Conservation (phyloP, 1,284 basidiomycete species). For the Mrakiaceae sp. region DNA sequence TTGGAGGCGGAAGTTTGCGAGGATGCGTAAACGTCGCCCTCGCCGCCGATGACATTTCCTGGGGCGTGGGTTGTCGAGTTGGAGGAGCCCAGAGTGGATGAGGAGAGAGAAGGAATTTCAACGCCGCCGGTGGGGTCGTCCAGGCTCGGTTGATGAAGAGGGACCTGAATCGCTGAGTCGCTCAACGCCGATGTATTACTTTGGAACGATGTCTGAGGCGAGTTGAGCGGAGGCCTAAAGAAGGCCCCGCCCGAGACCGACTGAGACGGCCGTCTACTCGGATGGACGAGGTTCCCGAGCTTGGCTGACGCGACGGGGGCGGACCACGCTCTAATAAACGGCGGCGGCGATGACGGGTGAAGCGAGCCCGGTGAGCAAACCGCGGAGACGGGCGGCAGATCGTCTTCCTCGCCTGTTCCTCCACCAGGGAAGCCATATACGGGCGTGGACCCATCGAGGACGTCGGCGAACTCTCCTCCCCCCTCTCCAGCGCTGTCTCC, state of each 20-base stretch:
- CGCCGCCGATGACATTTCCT: too few species aligned
- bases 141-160: slow-evolving; percentile 1
- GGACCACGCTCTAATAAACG: slow-evolving; percentile 15
- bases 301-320: slow-evolving; percentile 12
- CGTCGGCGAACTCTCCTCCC: not conserved
- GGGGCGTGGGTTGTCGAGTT: not conserved
- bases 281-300: slow-evolving; percentile 15
- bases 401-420: too few species aligned
- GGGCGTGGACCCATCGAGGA: too few species aligned
- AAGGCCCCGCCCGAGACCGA: not conserved
- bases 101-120: not conserved
- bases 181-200: too few species aligned
- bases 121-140: too few species aligned
- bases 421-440: too few species aligned
- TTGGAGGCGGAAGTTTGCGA: not conserved
- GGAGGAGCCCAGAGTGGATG: not conserved
- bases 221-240: slow-evolving; percentile 17
- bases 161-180: not conserved
- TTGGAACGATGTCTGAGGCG: too few species aligned
- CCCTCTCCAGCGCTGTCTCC: slow-evolving; percentile 7
- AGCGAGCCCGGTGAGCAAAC: not conserved
- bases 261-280: slow-evolving; percentile 8
- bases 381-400: too few species aligned
- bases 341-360: slow-evolving; percentile 5
- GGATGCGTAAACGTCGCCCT: too few species aligned